Evolutionary conservation across 2,329 filamentous ascomycete species (phyloP).

Genomic region (Stromatinia cepivora): DNA sequence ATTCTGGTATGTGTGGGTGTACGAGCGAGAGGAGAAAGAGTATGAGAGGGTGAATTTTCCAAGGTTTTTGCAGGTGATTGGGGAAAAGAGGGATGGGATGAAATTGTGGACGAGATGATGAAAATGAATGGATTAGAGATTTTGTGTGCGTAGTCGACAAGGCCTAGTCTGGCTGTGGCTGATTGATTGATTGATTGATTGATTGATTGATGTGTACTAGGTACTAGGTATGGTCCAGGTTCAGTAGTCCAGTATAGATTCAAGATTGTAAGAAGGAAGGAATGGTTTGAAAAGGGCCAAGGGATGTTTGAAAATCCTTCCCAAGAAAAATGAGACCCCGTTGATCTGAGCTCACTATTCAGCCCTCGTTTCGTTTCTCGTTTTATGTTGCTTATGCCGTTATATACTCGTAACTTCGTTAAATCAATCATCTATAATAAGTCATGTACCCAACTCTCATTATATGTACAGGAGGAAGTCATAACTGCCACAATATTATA

Average conservation of each 20-base stretch:
- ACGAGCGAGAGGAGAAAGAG: constrained; percentile 2
- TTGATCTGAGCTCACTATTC: neutral
- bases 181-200: neutral
- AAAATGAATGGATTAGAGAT: neutral
- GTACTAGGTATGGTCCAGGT: too few relatives aligned
- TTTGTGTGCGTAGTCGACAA: neutral
- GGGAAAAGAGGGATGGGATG: constrained; percentile 1
- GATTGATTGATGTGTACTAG: too few relatives aligned
- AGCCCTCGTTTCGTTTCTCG: constrained; percentile 4
- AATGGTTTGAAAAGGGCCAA: neutral
- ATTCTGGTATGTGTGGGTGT: constrained; percentile 4
- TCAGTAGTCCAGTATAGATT: neutral
- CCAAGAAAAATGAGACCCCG: neutral
- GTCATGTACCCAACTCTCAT: too few relatives aligned
- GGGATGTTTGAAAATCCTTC: neutral
- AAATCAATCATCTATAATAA: too few relatives aligned
- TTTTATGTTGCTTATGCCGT: neutral
- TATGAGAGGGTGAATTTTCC: neutral
- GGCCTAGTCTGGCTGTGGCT: neutral
- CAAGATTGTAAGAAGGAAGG: neutral
- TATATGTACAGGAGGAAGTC: too few relatives aligned
- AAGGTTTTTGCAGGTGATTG: neutral
- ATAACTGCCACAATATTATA: too few relatives aligned
- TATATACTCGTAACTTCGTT: neutral
- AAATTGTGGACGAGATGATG: neutral